Evolutionary conservation across 129 eudicot genomes (phyloP), one percentile per base, ranked within the genome.

Genomic region (Flaveria brownii): DNA sequence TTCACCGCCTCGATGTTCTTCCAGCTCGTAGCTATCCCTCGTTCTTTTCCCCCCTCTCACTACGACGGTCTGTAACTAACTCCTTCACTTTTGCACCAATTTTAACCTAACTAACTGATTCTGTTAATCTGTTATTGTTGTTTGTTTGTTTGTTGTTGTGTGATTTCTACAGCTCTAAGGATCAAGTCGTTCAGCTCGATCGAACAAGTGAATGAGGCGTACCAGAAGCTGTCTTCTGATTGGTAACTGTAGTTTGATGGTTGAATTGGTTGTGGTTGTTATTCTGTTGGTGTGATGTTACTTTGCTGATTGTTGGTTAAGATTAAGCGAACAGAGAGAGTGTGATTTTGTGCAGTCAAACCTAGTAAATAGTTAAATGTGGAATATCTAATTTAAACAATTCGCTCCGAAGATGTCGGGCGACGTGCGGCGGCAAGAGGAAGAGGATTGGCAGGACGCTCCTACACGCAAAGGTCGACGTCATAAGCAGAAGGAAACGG

Each of bases 21-120:
- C 65, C 98, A 94, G 71, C 96, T 94, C 2, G 84, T 94, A 51
- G 84, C 87, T 70, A 77, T 91, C 33, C 98, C 98, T 52, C 91
- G 89, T 12, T 84, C 89, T 17, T 94, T 85, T 36, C 98, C 98
- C 16, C 77, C 86, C 5, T 87, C 97, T 18, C 92, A 94, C 76
- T 94, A 94, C 88, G 90, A 88, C 50, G 97, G 98, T 91, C 42
- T 46, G 36, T 67, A 4, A 5, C 49, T 36, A 36, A 36, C 41
- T 36, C 41, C 41, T 36, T 20, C 6, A 15, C 11, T 41, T 1
- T 67, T n/a, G 7, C 42, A 12, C 14, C 84, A 12, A 20, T 13
- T 10, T 61, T 56, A 72, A 15, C 72, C 45, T 64, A 25, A 6
- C 46, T 36, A 17, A 9, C 49, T 41, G 9, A 17, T 63, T 2